These are phyloP conservation scores for Nasturtium officinale DNA, from an alignment of 345 rosid species.

Conservation along the genomic window DNA sequence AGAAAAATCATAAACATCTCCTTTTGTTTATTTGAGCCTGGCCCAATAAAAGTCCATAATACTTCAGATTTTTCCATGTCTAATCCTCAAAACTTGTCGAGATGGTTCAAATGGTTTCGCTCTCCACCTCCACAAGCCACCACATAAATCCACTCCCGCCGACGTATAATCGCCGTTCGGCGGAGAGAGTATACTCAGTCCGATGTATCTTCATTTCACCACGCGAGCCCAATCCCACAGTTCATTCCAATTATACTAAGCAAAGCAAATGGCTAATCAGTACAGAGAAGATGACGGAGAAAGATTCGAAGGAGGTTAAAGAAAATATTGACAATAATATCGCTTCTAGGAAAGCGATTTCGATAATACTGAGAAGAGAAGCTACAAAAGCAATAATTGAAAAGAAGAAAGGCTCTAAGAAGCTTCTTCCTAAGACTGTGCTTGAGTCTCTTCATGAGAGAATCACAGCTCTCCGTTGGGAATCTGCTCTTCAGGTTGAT, in stretches of 20 bases:
- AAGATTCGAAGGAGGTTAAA: conserved; percentile 53
- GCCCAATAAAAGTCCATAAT: neutral
- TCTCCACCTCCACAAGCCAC: conserved; percentile 42
- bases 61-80: neutral
- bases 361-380: conserved; percentile 71
- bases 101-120: conserved; percentile 45
- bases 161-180: conserved; percentile 38
- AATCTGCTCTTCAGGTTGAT: conserved; percentile 83
- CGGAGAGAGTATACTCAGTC: neutral
- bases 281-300: conserved; percentile 48
- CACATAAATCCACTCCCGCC: conserved; percentile 39
- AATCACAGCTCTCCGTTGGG: conserved; percentile 86
- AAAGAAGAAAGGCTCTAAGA: conserved; percentile 81
- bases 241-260: neutral
- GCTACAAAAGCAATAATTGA: conserved; percentile 81
- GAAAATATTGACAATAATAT: conserved; percentile 62
- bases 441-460: conserved; percentile 89
- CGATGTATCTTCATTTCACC: conserved; percentile 22
- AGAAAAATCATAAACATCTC: neutral
- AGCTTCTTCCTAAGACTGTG: conserved; percentile 74
- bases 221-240: conserved; percentile 17
- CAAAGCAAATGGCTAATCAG: conserved; percentile 45
- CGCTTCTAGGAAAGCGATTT: conserved; percentile 86
- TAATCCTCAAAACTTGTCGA: conserved; percentile 7
- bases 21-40: conserved; percentile 22